These are phyloP conservation scores for Terana coerulea DNA, from an alignment of 768 basidiomycete genomes.

Conservation along the genomic window DNA sequence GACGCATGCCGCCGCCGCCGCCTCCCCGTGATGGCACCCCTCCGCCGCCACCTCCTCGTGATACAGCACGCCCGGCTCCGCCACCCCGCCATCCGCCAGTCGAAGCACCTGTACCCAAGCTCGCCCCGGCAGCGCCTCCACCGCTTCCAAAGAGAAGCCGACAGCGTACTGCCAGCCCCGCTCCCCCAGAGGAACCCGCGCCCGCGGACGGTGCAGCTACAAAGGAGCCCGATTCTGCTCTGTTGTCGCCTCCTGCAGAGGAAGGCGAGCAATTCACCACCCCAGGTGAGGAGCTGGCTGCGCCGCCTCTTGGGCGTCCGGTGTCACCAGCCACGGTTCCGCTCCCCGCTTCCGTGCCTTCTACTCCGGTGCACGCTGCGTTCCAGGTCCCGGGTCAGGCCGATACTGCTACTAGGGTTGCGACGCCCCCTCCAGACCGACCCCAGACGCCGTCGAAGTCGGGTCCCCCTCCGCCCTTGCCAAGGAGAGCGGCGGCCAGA, in stretches of 20 bases:
- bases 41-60: slow-evolving; percentile 11
- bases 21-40: no score
- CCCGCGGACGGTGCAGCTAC: no score
- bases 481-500: no score
- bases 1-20: slow-evolving; percentile 20
- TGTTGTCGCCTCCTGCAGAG: slow-evolving; percentile 3
- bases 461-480: no score
- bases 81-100: slow-evolving; percentile 11
- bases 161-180: background rate
- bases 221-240: background rate
- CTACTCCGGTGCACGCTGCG: slow-evolving; percentile 7
- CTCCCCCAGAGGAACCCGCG: background rate
- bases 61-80: slow-evolving; percentile 21
- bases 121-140: slow-evolving; percentile 28
- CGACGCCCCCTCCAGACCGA: background rate
- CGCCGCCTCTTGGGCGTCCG: slow-evolving; percentile 1
- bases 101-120: slow-evolving; percentile 21
- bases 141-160: slow-evolving; percentile 26
- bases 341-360: slow-evolving; percentile 18
- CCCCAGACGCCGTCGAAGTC: background rate
- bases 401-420: background rate
- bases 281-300: slow-evolving; percentile 21
- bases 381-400: background rate
- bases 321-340: slow-evolving; percentile 15
- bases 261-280: slow-evolving; percentile 23